Conservation (phyloP, 2,329 filamentous ascomycete species). For the Monascus ruber region DNA sequence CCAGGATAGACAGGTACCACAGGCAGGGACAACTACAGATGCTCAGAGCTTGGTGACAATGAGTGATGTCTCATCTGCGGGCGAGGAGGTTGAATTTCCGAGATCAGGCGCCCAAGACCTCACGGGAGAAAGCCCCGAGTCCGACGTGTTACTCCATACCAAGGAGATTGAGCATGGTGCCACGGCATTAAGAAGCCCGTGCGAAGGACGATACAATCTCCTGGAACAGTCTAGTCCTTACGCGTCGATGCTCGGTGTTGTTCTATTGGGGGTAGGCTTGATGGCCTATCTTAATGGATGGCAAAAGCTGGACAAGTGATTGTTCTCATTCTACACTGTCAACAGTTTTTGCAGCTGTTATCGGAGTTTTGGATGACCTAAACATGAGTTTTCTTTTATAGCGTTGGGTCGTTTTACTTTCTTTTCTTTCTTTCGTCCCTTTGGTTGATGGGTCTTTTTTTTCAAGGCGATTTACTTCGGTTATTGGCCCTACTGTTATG, state of each 20-base stretch:
- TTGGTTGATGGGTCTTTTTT: neutral
- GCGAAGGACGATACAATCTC: constrained; percentile 21
- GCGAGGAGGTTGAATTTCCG: constrained; percentile 4
- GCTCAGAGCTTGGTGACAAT: constrained; percentile 5
- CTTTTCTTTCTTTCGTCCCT: neutral
- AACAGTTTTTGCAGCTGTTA: constrained; percentile 3
- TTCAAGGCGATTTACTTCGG: neutral
- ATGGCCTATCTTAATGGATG: constrained; percentile 83
- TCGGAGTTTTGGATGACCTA: neutral
- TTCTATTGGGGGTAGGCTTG: constrained; percentile 66
- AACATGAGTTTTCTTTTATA: constrained; percentile 7
- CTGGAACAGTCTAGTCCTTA: constrained; percentile 56
- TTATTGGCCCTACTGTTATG: no score
- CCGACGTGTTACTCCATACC: constrained; percentile 40
- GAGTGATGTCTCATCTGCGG: constrained; percentile 1
- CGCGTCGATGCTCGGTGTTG: constrained; percentile 70
- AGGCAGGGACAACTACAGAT: constrained; percentile 12
- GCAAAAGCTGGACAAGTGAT: constrained; percentile 47
- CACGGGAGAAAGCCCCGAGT: constrained; percentile 20
- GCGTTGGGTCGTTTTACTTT: neutral
- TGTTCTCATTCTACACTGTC: constrained; percentile 1
- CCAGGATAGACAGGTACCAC: constrained; percentile 42
- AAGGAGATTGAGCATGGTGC: constrained; percentile 29
- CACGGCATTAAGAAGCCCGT: constrained; percentile 31
- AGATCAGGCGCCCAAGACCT: constrained; percentile 6